Base-by-base conservation (phyloP, 805 yeast species). In the Saturnispora dispora region DNA sequence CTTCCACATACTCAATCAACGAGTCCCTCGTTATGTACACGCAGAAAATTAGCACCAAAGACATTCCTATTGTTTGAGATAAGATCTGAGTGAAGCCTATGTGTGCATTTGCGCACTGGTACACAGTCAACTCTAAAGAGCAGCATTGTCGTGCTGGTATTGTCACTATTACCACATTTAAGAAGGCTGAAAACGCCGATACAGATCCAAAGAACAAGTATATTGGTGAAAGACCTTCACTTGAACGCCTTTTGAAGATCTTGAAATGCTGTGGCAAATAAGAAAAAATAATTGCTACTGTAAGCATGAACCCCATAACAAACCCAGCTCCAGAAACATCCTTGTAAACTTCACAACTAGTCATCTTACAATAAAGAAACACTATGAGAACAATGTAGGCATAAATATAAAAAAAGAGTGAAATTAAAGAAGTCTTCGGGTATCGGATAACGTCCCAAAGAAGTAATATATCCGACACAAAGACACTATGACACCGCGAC, bases 161-260 rank as follows among this genome's bases (percentile, higher is more conserved):
- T 5, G 85, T 77, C 11, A 87, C 72, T 32, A 87, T 65, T 4
- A 82, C 63, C 45, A 88, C 75, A 60, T 88, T 88, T 18, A 84
- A 72, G 46, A 83, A 66, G 0, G 91, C 80, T 58, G 83, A 76
- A 28, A 82, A 67, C n/a, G 86, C 82, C 20, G 90, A 79, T 46
- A 82, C 64, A 4, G 83, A 77, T 4, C 93, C 93, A 40, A 88
- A 72, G 13, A 88, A 66, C 32, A 88, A 70, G 61, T 81, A 88
- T 57, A 76, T 72, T 11, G 90, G 86, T 5, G 90, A 83, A 22
- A 88, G 69, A 4, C 96, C 96, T 61, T 86, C 89, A 11, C 90
- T 80, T 5, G 88, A 75, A 47, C 75, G 66, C 47, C 88, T 74
- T 18, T 62, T 58, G 48, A 77, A 64, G 50, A 88, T 80, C 43